Evolutionary conservation across 2,329 filamentous ascomycete genomes (phyloP).

Genomic region (Fusarium pininemorale): DNA sequence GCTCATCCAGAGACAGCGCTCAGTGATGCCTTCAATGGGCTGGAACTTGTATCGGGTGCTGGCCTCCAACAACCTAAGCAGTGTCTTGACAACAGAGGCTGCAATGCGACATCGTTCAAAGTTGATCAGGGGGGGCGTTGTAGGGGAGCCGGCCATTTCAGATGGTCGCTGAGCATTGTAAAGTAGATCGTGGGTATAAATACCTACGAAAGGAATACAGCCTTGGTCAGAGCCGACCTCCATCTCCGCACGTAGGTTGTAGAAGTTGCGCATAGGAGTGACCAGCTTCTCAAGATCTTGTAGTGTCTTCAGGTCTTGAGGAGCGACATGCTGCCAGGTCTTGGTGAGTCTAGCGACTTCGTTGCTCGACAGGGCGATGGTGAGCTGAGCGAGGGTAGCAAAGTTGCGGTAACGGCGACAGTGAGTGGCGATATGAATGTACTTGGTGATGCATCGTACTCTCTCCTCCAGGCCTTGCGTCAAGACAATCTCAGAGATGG

Average conservation of each 20-base stretch:
- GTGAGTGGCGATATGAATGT: conserved; percentile 81
- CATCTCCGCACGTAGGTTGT: conserved; percentile 81
- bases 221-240: conserved; percentile 72
- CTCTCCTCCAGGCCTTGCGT: conserved; percentile 77
- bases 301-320: conserved; percentile 71
- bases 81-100: conserved; percentile 80
- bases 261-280: conserved; percentile 80
- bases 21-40: conserved; percentile 79
- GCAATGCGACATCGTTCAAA: conserved; percentile 83
- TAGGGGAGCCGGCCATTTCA: conserved; percentile 74
- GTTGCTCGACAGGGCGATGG: conserved; percentile 78
- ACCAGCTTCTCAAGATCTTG: conserved; percentile 76
- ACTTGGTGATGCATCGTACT: conserved; percentile 80
- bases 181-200: conserved; percentile 84
- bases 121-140: conserved; percentile 76
- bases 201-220: conserved; percentile 85
- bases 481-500: conserved; percentile 79
- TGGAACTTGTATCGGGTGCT: conserved; percentile 79
- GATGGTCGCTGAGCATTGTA: conserved; percentile 83
- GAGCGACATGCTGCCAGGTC: conserved; percentile 77
- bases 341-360: conserved; percentile 73
- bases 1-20: conserved; percentile 86
- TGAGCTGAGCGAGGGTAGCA: conserved; percentile 83
- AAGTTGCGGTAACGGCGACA: conserved; percentile 82
- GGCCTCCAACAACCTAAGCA: conserved; percentile 80